Base-by-base conservation (phyloP, 176 grass and related monocot species). In the Dactylis glomerata region DNA sequence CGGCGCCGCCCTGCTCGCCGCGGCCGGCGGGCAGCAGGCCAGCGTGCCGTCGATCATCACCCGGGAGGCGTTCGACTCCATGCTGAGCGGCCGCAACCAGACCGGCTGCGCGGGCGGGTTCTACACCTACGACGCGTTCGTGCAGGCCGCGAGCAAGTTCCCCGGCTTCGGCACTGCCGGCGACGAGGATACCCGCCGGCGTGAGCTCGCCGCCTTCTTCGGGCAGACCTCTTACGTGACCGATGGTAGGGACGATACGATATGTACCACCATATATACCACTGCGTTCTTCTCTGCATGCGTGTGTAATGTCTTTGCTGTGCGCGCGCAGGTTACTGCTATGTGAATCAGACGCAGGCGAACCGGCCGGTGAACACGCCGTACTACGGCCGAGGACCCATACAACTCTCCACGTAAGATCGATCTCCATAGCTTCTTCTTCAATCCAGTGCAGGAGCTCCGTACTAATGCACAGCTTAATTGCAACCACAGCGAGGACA, bases 161-260 rank as follows among this genome's bases (percentile, higher is more conserved):
- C 40, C 13, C 3, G 41, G 22, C 69, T 73, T 73, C 23, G 69
- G 69, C n/a, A 13, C 23, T 14, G 26, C 5, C 41, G 69, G 69
- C 23, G 69, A 73, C 41, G 41, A 46, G 13, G 23, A 26, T 6
- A 17, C 41, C 38, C 69, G 69, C 23, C 69, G 69, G 23, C 69
- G 69, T 8, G 69, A 73, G 38, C 41, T 73, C 69, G 69, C 69
- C 13, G 69, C 41, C 69, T 73, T 73, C 69, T 73, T 73, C 69
- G 69, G 69, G 14, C 69, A 46, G 69, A 73, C 69, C 68, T 72
- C 68, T 13, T 24, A 0, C 68, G 40, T 44, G 0, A 72, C 68
- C n/a, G n/a, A n/a, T n/a, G n/a, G n/a, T n/a, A n/a, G n/a, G n/a
- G n/a, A n/a, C n/a, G n/a, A n/a, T n/a, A n/a, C n/a, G n/a, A n/a